Base-by-base conservation (phyloP, 805 yeast genomes). In the Kazachstania martiniae region DNA sequence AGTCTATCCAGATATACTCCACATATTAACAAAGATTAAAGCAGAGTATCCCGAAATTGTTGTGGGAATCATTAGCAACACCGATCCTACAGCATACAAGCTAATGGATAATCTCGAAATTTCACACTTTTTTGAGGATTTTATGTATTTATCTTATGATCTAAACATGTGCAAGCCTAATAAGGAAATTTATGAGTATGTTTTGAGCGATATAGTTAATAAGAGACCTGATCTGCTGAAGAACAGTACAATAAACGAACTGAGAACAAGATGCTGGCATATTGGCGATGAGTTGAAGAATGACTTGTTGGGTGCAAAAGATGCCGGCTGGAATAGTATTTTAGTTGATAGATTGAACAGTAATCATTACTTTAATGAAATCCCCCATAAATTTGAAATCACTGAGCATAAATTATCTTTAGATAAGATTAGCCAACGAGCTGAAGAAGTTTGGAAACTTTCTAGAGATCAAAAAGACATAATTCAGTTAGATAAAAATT, bases 321-420 rank as follows among this genome's bases (percentile, higher is more conserved):
- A 53, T 17, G 65, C 77, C 1, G 86, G 86, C 0, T 70, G 84
- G 72, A 72, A 70, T 33, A 74, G 78, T 4, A 56, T 79, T 1
- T 53, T 70, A 16, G 34, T 76, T 4, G 80, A 75, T 44, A 59
- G 82, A 42, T 38, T 44, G 4, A 42, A 60, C 29, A 42, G 43
- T 10, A 52, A 54, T 30, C 56, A 53, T 3, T 48, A 41, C 23
- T 33, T 54, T 18, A 32, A 43, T 8, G 34, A 34, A 5, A 27
- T 38, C 2, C 17, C 21, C 5, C 25, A 31, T 3, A 27, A 32
- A 9, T 16, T 15, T 8, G 34, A 27, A 12, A 34, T 52, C 28
- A 35, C 34, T 12, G 51, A 43, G 21, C 38, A 41, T 22, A 29
- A 38, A 12, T 34, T 53, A n/a, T 46, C 51, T 14, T 29, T 46